These are phyloP conservation scores for Candolleomyces efflorescens DNA, from an alignment of 768 basidiomycete species.

Conservation along the genomic window DNA sequence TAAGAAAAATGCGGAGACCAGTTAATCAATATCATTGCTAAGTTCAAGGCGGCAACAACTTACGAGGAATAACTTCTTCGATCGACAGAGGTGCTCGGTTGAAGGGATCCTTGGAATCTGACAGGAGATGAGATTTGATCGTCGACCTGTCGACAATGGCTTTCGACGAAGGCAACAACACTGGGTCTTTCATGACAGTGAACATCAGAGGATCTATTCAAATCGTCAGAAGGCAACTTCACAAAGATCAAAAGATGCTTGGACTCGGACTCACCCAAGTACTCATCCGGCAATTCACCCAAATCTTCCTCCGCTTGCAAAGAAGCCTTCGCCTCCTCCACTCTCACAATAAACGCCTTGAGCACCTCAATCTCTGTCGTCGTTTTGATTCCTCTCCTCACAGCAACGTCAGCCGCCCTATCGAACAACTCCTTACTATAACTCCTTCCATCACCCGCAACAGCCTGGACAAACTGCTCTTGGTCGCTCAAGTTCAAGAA, in stretches of 20 bases:
- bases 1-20: slow-evolving; percentile 19
- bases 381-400: slow-evolving; percentile 63
- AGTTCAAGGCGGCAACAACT: slow-evolving; percentile 38
- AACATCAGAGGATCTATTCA: slow-evolving; percentile 52
- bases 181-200: slow-evolving; percentile 94
- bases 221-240: slow-evolving; percentile 1
- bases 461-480: slow-evolving; percentile 74
- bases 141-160: slow-evolving; percentile 82
- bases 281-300: slow-evolving; percentile 94
- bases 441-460: slow-evolving; percentile 92
- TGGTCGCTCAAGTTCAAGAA: slow-evolving; percentile 85
- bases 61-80: slow-evolving; percentile 64
- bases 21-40: not conserved
- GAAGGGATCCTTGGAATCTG: slow-evolving; percentile 92
- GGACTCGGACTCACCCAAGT: slow-evolving; percentile 62
- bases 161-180: slow-evolving; percentile 79
- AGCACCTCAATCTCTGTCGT: slow-evolving; percentile 72
- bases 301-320: slow-evolving; percentile 89
- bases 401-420: slow-evolving; percentile 62
- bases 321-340: slow-evolving; percentile 76
- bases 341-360: slow-evolving; percentile 66
- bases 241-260: slow-evolving; percentile 4
- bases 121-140: slow-evolving; percentile 92
- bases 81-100: slow-evolving; percentile 81
- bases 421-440: slow-evolving; percentile 85